Percentiles rank a stretch among this genome's conserved stretches.
These are phyloP conservation scores for Talaromyces funiculosus DNA, from an alignment of 2,329 filamentous ascomycete genomes.

Conservation along the genomic window DNA sequence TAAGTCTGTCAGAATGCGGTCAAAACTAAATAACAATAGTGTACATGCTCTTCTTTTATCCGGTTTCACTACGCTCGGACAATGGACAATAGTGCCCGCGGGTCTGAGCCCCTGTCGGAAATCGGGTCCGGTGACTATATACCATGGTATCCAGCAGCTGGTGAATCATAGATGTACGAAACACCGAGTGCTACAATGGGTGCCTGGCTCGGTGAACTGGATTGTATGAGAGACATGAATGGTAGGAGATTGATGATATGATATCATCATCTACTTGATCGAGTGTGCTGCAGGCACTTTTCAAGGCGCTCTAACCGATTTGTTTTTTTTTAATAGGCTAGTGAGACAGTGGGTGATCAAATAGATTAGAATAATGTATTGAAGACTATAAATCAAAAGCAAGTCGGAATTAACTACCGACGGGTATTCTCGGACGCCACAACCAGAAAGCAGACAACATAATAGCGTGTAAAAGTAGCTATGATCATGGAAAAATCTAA, in stretches of 20 bases:
- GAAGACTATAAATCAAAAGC: conserved; percentile 1
- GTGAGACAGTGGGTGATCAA: neutral
- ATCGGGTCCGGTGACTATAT: neutral
- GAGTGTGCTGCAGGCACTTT: neutral
- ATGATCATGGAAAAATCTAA: neutral
- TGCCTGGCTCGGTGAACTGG: neutral
- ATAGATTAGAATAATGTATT: neutral
- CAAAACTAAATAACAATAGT: neutral
- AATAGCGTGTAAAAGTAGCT: neutral
- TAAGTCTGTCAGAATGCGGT: too few relatives aligned
- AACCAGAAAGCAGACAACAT: neutral
- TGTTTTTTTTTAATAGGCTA: neutral
- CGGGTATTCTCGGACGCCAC: conserved; percentile 2
- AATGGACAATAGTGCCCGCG: neutral
- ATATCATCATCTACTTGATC: neutral
- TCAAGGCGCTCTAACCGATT: too few relatives aligned
- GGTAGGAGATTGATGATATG: neutral
- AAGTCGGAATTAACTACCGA: conserved; percentile 1
- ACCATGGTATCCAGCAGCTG: neutral
- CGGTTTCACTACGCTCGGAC: neutral
- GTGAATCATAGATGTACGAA: neutral
- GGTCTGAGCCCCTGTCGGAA: neutral
- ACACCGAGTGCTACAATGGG: too few relatives aligned
- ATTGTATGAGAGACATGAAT: neutral
- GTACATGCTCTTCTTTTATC: neutral